These are phyloP conservation scores for Ogataea hybrid DNA, from an alignment of 1,139 yeast species.

Conservation along the genomic window DNA sequence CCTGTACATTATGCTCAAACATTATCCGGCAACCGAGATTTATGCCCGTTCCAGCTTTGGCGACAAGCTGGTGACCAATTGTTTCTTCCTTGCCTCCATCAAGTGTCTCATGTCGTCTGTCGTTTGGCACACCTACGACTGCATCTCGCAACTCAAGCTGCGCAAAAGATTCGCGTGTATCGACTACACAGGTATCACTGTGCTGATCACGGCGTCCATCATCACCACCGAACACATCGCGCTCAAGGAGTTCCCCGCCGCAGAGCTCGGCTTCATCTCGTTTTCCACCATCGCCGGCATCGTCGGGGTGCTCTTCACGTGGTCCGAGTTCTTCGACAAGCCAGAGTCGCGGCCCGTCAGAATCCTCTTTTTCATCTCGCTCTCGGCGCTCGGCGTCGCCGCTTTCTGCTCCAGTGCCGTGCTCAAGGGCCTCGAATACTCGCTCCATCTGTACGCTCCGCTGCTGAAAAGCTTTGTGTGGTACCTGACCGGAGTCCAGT, in stretches of 20 bases:
- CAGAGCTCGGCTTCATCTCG: slow-evolving; percentile 47
- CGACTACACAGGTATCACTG: slow-evolving; percentile 93
- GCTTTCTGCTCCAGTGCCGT: slow-evolving; percentile 59
- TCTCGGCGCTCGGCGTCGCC: slow-evolving; percentile 72
- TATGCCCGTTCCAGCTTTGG: slow-evolving; percentile 40
- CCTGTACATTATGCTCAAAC: slow-evolving; percentile 52
- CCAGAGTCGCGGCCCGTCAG: slow-evolving; percentile 82
- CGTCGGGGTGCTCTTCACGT: slow-evolving; percentile 74
- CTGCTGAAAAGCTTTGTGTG: slow-evolving; percentile 64
- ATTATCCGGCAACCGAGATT: slow-evolving; percentile 58
- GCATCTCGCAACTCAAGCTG: slow-evolving; percentile 62
- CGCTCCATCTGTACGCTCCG: slow-evolving; percentile 59
- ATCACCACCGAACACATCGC: slow-evolving; percentile 83
- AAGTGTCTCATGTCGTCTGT: slow-evolving; percentile 77
- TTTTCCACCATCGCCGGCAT: slow-evolving; percentile 67
- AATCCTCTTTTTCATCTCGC: slow-evolving; percentile 77
- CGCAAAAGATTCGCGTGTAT: slow-evolving; percentile 85
- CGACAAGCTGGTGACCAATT: slow-evolving; percentile 57
- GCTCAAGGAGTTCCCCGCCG: slow-evolving; percentile 57
- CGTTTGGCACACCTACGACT: slow-evolving; percentile 90
- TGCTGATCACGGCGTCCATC: slow-evolving; percentile 87
- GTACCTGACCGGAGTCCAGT: slow-evolving; percentile 80
- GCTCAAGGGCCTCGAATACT: slow-evolving; percentile 53
- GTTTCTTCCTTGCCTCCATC: slow-evolving; percentile 70
- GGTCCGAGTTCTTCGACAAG: slow-evolving; percentile 87